Percentiles rank a stretch among this genome's conserved stretches.
These are phyloP conservation scores for Salinomyces thailandicus DNA, from an alignment of 2,329 filamentous ascomycete genomes.

Conservation along the genomic window DNA sequence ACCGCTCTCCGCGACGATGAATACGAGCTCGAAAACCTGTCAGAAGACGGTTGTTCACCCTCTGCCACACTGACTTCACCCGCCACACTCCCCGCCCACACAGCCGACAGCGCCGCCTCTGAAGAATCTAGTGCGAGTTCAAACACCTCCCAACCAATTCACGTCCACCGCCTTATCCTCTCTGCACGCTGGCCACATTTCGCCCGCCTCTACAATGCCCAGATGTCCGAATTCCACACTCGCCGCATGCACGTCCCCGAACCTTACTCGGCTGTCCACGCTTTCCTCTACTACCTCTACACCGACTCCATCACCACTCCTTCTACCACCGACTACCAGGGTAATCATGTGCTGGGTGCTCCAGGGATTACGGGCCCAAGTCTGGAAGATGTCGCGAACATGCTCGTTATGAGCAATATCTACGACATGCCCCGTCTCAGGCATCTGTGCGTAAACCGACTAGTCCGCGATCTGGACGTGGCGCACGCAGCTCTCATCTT, in stretches of 20 bases:
- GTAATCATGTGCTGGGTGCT: too few species aligned
- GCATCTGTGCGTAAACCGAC: constrained; percentile 78
- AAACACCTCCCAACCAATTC: constrained; percentile 67
- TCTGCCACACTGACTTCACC: constrained; percentile 7
- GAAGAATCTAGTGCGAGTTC: constrained; percentile 12
- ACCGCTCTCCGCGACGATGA: constrained; percentile 70
- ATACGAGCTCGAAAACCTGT: constrained; percentile 46
- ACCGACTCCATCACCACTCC: constrained; percentile 67
- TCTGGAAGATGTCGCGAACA: constrained; percentile 77
- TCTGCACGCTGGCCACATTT: constrained; percentile 97
- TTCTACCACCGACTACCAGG: too few species aligned
- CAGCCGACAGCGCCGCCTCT: constrained; percentile 49
- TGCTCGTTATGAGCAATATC: constrained; percentile 95
- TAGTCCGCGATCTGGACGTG: constrained; percentile 84
- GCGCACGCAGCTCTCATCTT: constrained; percentile 93
- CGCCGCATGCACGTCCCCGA: constrained; percentile 98
- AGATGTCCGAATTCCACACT: constrained; percentile 96
- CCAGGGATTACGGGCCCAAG: constrained; percentile 34
- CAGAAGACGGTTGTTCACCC: constrained; percentile 47
- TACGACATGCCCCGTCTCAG: constrained; percentile 94
- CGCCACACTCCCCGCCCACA: constrained; percentile 17
- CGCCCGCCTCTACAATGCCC: constrained; percentile 75
- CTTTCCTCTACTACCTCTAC: constrained; percentile 93
- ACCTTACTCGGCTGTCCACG: constrained; percentile 84
- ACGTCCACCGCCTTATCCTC: constrained; percentile 90